A percentile compares a stretch with the other conserved stretches of the same genome.
Evolutionary conservation across 805 yeast genomes (phyloP).

Genomic region (Yarrowia bubula): DNA sequence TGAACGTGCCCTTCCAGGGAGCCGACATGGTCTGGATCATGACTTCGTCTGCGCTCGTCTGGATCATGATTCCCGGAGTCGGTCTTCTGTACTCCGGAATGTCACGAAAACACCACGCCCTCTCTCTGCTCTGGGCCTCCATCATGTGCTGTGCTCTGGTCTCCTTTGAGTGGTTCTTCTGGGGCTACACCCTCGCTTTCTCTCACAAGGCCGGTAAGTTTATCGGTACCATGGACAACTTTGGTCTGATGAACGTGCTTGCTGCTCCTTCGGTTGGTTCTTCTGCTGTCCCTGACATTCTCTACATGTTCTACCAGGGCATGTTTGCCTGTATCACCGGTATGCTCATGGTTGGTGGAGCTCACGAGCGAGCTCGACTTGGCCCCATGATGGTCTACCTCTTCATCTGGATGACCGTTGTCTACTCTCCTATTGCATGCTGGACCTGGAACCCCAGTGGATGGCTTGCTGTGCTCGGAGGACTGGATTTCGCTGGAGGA

Average conservation of each 20-base stretch:
- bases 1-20: slow-evolving; percentile 64
- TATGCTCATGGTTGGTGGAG: slow-evolving; percentile 94
- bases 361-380: slow-evolving; percentile 93
- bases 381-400: slow-evolving; percentile 96
- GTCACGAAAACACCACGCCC: slow-evolving; percentile 93
- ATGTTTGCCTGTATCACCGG: slow-evolving; percentile 96
- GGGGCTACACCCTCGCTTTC: slow-evolving; percentile 94
- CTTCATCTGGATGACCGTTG: slow-evolving; percentile 91
- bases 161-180: slow-evolving; percentile 94
- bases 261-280: slow-evolving; percentile 70
- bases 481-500: slow-evolving; percentile 96
- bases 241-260: slow-evolving; percentile 74
- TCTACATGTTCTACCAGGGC: slow-evolving; percentile 90
- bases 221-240: slow-evolving; percentile 78
- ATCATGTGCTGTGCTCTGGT: slow-evolving; percentile 82
- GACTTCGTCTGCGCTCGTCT: slow-evolving; percentile 44
- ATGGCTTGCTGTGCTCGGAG: slow-evolving; percentile 81
- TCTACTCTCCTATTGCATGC: slow-evolving; percentile 92
- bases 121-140: slow-evolving; percentile 90
- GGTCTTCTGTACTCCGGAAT: slow-evolving; percentile 92
- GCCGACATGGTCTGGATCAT: slow-evolving; percentile 80
- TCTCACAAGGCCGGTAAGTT: slow-evolving; percentile 66
- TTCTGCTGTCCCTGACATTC: slow-evolving; percentile 76
- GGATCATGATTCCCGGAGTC: slow-evolving; percentile 94
- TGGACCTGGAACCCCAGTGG: slow-evolving; percentile 98